Percentiles rank a stretch among this genome's conserved stretches.
Conservation (phyloP, 495 filamentous ascomycete species). For the Penicillium maclennaniae region DNA sequence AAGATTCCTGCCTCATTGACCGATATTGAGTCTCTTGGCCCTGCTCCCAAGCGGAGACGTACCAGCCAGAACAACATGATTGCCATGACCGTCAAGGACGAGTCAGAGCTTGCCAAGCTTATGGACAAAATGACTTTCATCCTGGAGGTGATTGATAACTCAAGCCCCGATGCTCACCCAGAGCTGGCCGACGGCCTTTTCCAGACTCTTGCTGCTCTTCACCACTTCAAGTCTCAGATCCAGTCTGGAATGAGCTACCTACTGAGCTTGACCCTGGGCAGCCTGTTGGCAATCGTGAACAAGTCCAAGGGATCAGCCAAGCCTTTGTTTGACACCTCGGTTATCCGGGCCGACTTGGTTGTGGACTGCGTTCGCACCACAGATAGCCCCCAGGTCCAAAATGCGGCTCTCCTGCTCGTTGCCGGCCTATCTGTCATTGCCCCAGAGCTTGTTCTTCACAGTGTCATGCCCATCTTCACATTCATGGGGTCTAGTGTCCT, state of each 20-base stretch:
- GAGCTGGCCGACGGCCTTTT: constrained; percentile 75
- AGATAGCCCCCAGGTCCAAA: constrained; percentile 84
- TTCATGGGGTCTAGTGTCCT: constrained; percentile 91
- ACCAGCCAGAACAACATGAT: constrained; percentile 62
- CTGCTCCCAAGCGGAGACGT: constrained; percentile 69
- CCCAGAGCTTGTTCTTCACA: constrained; percentile 86
- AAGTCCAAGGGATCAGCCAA: constrained; percentile 57
- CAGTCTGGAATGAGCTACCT: constrained; percentile 81
- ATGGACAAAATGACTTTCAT: constrained; percentile 78
- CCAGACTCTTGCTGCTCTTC: constrained; percentile 74
- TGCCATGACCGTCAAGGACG: constrained; percentile 39
- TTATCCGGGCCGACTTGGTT: constrained; percentile 78
- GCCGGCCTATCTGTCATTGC: constrained; percentile 76
- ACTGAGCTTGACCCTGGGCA: constrained; percentile 71
- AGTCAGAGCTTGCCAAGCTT: constrained; percentile 54
- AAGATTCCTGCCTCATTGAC: constrained; percentile 60
- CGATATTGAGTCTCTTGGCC: constrained; percentile 59
- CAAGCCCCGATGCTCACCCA: constrained; percentile 64
- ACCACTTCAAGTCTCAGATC: constrained; percentile 68
- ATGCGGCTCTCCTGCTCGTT: constrained; percentile 83
- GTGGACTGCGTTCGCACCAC: constrained; percentile 89
- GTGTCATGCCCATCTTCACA: constrained; percentile 98
- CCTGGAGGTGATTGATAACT: constrained; percentile 80
- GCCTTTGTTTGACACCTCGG: constrained; percentile 64
- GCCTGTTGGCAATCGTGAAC: constrained; percentile 74